Conservation (phyloP, 139 green algal species). For the Chlorella sorokiniana region DNA sequence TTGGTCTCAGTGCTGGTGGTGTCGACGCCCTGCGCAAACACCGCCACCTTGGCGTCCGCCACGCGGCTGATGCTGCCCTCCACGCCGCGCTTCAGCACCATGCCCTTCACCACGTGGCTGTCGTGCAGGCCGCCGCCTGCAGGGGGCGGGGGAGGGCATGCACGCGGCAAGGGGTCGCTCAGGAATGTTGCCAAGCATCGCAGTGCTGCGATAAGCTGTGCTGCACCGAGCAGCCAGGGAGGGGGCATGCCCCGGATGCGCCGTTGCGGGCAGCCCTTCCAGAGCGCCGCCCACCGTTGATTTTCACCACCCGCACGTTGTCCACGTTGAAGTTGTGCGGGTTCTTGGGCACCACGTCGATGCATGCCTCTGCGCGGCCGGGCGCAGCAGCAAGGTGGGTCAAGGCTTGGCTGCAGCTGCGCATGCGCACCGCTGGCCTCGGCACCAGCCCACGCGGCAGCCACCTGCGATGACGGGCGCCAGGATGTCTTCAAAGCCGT, state of each 20-base stretch:
- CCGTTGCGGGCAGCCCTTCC: not conserved
- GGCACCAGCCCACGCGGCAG: not conserved
- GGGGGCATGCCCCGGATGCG: not conserved
- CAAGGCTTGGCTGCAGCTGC: not conserved
- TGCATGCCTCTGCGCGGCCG: slow-evolving; percentile 79
- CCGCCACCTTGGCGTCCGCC: slow-evolving; percentile 89
- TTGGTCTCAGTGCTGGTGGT: slow-evolving; percentile 88
- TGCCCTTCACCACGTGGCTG: slow-evolving; percentile 78
- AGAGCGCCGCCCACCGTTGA: slow-evolving; percentile 49
- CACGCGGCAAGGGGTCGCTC: no score
- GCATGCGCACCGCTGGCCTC: slow-evolving; percentile 92
- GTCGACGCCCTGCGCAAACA: slow-evolving; percentile 85
- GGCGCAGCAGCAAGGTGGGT: not conserved
- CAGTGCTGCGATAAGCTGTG: no score
- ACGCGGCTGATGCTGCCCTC: slow-evolving; percentile 85
- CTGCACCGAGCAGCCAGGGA: not conserved
- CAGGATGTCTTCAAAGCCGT: slow-evolving; percentile 90
- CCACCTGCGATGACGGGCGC: slow-evolving; percentile 78
- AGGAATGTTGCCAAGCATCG: no score
- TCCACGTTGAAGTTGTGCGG: slow-evolving; percentile 98
- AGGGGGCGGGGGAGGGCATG: not conserved
- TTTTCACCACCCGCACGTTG: slow-evolving; percentile 97
- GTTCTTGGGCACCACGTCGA: slow-evolving; percentile 94
- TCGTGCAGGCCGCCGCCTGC: slow-evolving; percentile 70
- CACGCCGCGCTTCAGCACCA: slow-evolving; percentile 88